Percentiles rank a stretch among this genome's conserved stretches.
phyloP scores from a whole-genome alignment of 139 green algal genomes.

The Diplosphaera chodatii region DNA sequence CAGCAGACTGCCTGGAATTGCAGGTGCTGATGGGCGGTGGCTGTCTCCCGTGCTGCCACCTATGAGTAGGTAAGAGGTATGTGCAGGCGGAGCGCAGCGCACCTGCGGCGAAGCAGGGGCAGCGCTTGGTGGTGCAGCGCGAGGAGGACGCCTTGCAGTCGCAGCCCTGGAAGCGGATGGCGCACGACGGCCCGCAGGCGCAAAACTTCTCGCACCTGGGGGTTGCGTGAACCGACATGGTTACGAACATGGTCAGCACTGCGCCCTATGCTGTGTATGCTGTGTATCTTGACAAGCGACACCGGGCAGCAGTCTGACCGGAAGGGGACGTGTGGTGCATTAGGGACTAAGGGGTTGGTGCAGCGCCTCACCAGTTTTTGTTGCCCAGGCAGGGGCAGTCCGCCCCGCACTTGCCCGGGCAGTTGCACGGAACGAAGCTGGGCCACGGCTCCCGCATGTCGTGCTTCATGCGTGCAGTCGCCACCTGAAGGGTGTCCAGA shows the following conservation, averaged over 20 bases:
- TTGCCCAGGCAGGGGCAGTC: conserved; percentile 36
- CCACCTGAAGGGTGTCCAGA: conserved; percentile 21
- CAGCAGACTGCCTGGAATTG: no score
- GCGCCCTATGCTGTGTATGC: no score
- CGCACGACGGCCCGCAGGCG: conserved; percentile 33
- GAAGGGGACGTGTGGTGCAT: no score
- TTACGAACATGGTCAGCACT: no score
- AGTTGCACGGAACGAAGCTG: conserved; percentile 41
- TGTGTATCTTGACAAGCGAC: no score
- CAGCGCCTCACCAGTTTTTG: conserved; percentile 33
- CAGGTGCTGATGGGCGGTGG: no score
- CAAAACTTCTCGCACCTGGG: conserved; percentile 51
- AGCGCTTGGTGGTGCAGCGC: conserved; percentile 44
- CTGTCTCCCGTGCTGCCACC: no score
- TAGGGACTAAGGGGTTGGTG: no score
- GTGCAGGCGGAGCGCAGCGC: neutral
- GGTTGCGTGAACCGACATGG: no score
- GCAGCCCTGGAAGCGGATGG: conserved; percentile 69
- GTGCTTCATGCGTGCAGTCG: conserved; percentile 8
- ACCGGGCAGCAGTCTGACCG: no score
- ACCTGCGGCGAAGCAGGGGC: conserved; percentile 72
- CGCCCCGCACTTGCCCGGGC: conserved; percentile 26
- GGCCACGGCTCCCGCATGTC: conserved; percentile 21
- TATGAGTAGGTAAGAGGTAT: no score
- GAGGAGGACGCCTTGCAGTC: conserved; percentile 38